phyloP scores from a whole-genome alignment of 163 green algal genomes.

The Prototheca wickerhamii region DNA sequence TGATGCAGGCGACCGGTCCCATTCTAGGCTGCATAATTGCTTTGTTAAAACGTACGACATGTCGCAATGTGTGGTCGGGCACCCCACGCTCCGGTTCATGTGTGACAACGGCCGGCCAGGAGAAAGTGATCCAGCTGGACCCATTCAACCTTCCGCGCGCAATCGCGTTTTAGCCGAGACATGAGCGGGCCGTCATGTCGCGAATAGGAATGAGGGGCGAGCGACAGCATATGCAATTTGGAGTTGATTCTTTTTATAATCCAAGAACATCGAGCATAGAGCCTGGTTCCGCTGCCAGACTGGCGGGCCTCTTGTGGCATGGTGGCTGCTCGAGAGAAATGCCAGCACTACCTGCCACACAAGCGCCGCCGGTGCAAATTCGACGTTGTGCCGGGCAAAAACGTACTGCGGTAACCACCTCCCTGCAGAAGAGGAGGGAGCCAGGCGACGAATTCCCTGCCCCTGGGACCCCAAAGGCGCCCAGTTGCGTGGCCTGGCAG shows the following conservation, averaged over 20 bases:
- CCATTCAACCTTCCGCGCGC: too few species aligned
- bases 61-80: neutral
- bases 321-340: neutral
- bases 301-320: neutral
- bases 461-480: conserved; percentile 31
- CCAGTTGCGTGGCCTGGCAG: conserved; percentile 17
- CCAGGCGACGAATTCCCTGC: conserved; percentile 33
- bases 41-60: neutral
- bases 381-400: conserved; percentile 22
- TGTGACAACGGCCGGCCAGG: too few species aligned
- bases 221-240: neutral
- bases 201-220: too few species aligned
- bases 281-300: neutral
- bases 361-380: conserved; percentile 43
- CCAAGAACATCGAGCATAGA: neutral
- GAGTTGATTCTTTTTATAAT: neutral
- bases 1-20: neutral
- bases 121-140: too few species aligned
- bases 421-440: neutral
- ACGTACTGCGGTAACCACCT: conserved; percentile 55
- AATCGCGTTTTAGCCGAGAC: too few species aligned
- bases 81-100: neutral
- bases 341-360: conserved; percentile 5
- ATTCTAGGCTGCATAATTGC: too few species aligned
- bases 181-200: too few species aligned